Conservation (phyloP, 805 yeast genomes). For the Groenewaldozyma salmanticensis region DNA sequence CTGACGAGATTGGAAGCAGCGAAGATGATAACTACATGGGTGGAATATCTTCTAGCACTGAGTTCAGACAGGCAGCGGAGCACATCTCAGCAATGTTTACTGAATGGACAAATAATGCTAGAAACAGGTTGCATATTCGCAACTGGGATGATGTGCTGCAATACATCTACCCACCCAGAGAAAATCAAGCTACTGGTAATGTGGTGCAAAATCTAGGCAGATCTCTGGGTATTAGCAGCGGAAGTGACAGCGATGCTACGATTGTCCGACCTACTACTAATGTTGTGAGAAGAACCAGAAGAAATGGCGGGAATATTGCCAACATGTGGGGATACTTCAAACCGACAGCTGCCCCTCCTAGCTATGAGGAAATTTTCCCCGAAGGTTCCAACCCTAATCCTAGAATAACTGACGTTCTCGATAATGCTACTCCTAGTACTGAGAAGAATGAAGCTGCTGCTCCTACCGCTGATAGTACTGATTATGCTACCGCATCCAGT, state of each 20-base stretch:
- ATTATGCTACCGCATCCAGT: no score
- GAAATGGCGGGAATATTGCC: background rate
- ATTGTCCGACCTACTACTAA: constrained; percentile 6
- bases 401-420: constrained; percentile 3
- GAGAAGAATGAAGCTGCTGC: background rate
- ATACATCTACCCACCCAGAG: constrained; percentile 8
- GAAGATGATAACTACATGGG: no score
- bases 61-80: constrained; percentile 9
- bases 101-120: constrained; percentile 13
- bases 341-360: constrained; percentile 13
- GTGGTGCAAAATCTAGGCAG: background rate
- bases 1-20: constrained; percentile 21
- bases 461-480: constrained; percentile 7
- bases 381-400: constrained; percentile 7
- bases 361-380: constrained; percentile 22
- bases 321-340: background rate
- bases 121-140: constrained; percentile 11
- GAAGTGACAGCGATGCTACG: constrained; percentile 16
- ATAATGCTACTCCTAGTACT: constrained; percentile 1
- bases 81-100: constrained; percentile 13
- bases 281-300: constrained; percentile 6
- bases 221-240: background rate
- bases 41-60: constrained; percentile 9
- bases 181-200: no score
- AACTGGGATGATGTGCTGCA: constrained; percentile 16